Evolutionary conservation across 1,284 basidiomycete species (phyloP), one percentile per base, ranked within the genome.

Genomic region (Cutaneotrichosporon sp.): DNA sequence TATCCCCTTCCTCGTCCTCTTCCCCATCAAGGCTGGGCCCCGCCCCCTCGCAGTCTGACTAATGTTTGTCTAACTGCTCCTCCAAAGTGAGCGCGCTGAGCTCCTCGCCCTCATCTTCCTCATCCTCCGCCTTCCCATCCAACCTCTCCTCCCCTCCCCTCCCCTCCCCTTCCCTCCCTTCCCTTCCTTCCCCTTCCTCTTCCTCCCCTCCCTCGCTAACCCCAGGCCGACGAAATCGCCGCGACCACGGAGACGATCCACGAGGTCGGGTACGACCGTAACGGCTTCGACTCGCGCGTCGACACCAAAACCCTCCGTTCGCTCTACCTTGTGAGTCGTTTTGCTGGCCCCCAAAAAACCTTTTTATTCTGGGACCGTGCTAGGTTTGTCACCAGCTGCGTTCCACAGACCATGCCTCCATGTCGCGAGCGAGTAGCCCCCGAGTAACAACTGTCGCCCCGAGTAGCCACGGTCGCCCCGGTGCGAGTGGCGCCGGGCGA

Each of bases 261-360:
- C 9, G 62, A 61, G 52, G 91, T 95, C 58, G 92, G 92, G 60
- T 87, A 89, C 80, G 80, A 89, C 73, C 86, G 88, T 63, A 93
- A 94, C 73, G 91, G 91, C 26, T 96, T 96, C 80, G 89, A 95
- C 81, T 90, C 88, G 73, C 86, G 89, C 73, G 90, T 94, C 68
- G 79, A 89, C 61, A 81, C 92, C 71, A 88, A 91, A 68, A 83
- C 86, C 69, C 86, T 95, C 58, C 89, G 92, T 59, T 86, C 88
- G 26, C 85, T 96, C 62, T 96, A 96, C 82, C 86, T 96, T 58
- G 88, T 91, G 50, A 86, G 91, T 56, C 49, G 14, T 26, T 16
- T 30, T 46, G 38, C n/a, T 4, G 6, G 26, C 36, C 26, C 31
- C 30, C 31, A 6, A 26, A 51, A 8, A 51, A 2, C 42, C n/a